Conservation (phyloP, 208 protist species). For the Phytomonas francai region DNA sequence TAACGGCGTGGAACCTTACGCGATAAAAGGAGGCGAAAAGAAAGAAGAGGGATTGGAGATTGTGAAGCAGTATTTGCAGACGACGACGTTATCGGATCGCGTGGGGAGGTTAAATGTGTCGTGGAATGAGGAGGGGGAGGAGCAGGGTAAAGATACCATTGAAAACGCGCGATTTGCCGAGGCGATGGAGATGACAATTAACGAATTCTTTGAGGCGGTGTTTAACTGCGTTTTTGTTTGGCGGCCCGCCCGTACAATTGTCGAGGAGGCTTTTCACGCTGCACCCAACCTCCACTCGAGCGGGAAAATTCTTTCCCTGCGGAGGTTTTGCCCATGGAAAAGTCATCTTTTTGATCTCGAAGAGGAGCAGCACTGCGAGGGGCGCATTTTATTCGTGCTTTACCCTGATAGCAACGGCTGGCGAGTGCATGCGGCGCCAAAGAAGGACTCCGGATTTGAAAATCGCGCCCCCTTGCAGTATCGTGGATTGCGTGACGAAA, state of each 20-base stretch:
- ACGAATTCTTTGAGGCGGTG: conserved; percentile 84
- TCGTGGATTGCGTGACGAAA: conserved; percentile 90
- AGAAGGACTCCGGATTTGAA: conserved; percentile 56
- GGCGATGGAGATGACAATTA: conserved; percentile 79
- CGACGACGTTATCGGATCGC: conserved; percentile 68
- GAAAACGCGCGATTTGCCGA: conserved; percentile 73
- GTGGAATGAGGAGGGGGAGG: conserved; percentile 74
- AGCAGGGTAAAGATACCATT: neutral
- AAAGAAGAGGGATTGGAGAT: conserved; percentile 19
- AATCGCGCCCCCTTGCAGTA: conserved; percentile 87
- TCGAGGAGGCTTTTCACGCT: conserved; percentile 61
- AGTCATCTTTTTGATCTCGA: conserved; percentile 91
- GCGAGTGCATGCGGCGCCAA: conserved; percentile 89
- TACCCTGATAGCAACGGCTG: conserved; percentile 85
- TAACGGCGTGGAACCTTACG: conserved; percentile 89
- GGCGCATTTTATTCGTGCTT: conserved; percentile 78
- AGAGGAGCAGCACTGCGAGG: conserved; percentile 33
- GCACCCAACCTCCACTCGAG: conserved; percentile 39
- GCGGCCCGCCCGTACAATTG: conserved; percentile 86
- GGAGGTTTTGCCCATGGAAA: conserved; percentile 89
- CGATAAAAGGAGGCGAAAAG: conserved; percentile 12
- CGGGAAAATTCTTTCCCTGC: conserved; percentile 81
- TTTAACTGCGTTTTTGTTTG: conserved; percentile 79
- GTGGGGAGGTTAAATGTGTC: conserved; percentile 76
- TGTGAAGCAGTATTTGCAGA: conserved; percentile 68